These are phyloP conservation scores for Pyrus hybrid DNA, from an alignment of 331 rosid species.

Conservation along the genomic window DNA sequence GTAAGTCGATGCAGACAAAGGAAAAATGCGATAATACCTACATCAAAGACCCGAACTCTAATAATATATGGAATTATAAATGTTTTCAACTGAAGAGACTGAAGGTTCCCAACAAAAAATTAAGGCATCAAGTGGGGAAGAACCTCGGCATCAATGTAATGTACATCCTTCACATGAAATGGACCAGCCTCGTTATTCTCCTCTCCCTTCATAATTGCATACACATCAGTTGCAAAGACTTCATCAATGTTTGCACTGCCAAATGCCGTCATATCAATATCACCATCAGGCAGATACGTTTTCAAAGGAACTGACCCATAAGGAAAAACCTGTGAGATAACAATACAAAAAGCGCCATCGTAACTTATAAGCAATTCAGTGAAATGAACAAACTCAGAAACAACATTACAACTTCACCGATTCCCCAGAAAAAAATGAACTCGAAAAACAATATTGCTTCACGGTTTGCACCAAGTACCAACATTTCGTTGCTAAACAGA, in stretches of 20 bases:
- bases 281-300: slow-evolving; percentile 90
- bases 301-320: slow-evolving; percentile 85
- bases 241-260: slow-evolving; percentile 47
- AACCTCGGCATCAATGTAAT: slow-evolving; percentile 88
- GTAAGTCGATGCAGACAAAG: neutral
- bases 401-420: neutral
- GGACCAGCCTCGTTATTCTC: slow-evolving; percentile 51
- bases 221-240: slow-evolving; percentile 44
- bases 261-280: slow-evolving; percentile 76
- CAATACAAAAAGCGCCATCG: neutral
- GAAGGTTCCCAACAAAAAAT: neutral
- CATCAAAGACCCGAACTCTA: neutral
- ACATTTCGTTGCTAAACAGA: neutral
- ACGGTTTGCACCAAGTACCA: neutral
- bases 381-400: neutral
- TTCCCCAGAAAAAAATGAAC: neutral
- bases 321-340: slow-evolving; percentile 56
- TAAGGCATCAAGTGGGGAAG: neutral
- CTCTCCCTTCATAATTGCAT: slow-evolving; percentile 50
- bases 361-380: neutral
- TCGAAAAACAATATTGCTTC: neutral
- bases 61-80: neutral
- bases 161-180: slow-evolving; percentile 83
- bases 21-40: neutral
- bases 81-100: neutral